Evolutionary conservation across 495 filamentous ascomycete genomes (phyloP).

Genomic region (Clavariopsis aquatica): DNA sequence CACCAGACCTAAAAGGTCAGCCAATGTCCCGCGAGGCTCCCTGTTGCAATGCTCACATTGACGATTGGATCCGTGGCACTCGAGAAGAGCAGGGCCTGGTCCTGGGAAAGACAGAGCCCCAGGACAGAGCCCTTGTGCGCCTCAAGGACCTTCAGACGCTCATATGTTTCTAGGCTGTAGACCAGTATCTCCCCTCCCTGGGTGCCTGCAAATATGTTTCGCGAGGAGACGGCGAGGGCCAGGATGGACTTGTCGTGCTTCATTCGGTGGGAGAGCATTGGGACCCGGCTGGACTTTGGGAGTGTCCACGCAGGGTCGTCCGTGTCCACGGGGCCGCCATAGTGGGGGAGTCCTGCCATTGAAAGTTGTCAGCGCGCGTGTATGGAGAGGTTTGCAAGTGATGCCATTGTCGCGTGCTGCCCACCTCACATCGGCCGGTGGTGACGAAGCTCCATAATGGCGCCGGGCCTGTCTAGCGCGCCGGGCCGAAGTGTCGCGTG

Average conservation of each 20-base stretch:
- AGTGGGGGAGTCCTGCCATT: constrained; percentile 22
- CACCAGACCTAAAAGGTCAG: constrained; percentile 59
- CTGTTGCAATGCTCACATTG: constrained; percentile 75
- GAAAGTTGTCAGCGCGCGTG: constrained; percentile 23
- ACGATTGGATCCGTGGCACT: constrained; percentile 91
- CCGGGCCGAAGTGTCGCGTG: neutral
- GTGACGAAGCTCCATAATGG: neutral
- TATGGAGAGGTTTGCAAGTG: neutral
- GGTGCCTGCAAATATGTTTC: constrained; percentile 80
- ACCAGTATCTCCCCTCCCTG: constrained; percentile 90
- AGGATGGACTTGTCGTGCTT: constrained; percentile 73
- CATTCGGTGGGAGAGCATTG: constrained; percentile 67
- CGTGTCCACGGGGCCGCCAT: constrained; percentile 21
- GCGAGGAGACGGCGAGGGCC: constrained; percentile 62
- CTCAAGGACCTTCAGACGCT: constrained; percentile 71
- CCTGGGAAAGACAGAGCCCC: constrained; percentile 73
- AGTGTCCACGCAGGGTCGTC: constrained; percentile 2
- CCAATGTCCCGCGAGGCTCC: neutral
- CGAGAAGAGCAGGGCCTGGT: constrained; percentile 79
- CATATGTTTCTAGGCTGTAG: constrained; percentile 85
- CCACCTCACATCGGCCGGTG: neutral
- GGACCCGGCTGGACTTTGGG: constrained; percentile 33
- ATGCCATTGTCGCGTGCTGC: constrained; percentile 8
- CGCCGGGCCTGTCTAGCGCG: neutral
- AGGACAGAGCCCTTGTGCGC: constrained; percentile 91